Conservation (phyloP, 306 rosid genomes). For the Hippophae gyantsensis region DNA sequence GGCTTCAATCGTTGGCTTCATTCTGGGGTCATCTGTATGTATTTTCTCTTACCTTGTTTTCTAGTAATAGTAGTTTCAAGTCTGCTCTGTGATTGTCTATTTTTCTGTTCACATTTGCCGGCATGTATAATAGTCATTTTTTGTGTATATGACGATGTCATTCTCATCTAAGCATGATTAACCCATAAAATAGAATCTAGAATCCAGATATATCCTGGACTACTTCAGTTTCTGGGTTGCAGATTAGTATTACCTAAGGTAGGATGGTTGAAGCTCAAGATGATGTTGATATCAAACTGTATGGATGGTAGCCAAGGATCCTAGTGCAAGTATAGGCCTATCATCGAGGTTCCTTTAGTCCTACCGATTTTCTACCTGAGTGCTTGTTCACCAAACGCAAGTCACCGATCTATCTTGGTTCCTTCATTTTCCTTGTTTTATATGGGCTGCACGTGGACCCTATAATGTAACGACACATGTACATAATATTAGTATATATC, state of each 20-base stretch:
- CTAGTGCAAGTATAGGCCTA: too few relatives aligned
- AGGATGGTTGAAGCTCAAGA: slow-evolving; percentile 33
- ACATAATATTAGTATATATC: too few relatives aligned
- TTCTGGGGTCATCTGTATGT: slow-evolving; percentile 99
- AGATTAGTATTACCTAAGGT: slow-evolving; percentile 47
- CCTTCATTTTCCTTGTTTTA: too few relatives aligned
- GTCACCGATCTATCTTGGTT: too few relatives aligned
- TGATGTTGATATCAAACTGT: slow-evolving; percentile 18
- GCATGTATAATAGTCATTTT: slow-evolving; percentile 2
- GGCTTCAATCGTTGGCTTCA: slow-evolving; percentile 98
- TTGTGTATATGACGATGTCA: background rate
- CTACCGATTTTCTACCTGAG: too few relatives aligned
- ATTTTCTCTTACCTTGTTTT: slow-evolving; percentile 13
- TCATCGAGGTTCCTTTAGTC: too few relatives aligned
- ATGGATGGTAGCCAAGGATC: too few relatives aligned
- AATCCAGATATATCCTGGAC: slow-evolving; percentile 45
- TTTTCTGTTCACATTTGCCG: slow-evolving; percentile 3
- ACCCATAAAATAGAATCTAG: slow-evolving; percentile 36
- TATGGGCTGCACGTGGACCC: too few relatives aligned
- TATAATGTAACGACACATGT: too few relatives aligned
- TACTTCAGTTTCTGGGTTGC: slow-evolving; percentile 69
- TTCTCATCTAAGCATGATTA: slow-evolving; percentile 22
- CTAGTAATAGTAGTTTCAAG: background rate
- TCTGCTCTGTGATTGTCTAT: background rate
- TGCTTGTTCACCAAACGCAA: too few relatives aligned